Evolutionary conservation across 2,329 filamentous ascomycete species (phyloP).

Genomic region (Penicillium sp.): DNA sequence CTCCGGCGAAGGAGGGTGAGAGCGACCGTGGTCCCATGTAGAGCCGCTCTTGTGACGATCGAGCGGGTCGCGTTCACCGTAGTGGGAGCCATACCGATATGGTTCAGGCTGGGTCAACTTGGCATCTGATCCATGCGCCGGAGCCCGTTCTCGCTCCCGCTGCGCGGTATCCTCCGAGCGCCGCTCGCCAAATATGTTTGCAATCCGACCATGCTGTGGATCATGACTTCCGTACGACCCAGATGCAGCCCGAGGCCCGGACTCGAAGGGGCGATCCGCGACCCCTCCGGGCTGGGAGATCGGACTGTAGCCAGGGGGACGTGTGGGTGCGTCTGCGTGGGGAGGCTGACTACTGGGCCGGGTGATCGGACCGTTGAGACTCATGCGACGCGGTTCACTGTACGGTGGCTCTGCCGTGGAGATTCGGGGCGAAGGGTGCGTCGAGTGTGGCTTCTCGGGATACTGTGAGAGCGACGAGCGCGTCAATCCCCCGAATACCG

Average conservation of each 20-base stretch:
- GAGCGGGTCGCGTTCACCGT: conserved; percentile 33
- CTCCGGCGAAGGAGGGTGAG: conserved; percentile 41
- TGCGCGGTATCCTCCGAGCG: conserved; percentile 34
- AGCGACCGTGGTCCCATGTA: conserved; percentile 38
- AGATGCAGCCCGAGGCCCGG: conserved; percentile 22
- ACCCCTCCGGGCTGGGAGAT: conserved; percentile 29
- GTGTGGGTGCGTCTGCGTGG: conserved; percentile 34
- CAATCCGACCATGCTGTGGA: conserved; percentile 32
- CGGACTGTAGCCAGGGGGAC: conserved; percentile 37
- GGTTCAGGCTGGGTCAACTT: conserved; percentile 25
- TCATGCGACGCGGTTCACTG: conserved; percentile 40
- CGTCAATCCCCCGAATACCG: conserved; percentile 32
- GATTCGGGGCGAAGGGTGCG: conserved; percentile 36
- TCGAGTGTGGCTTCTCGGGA: conserved; percentile 34
- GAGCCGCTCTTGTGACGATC: conserved; percentile 28
- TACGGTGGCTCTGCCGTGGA: conserved; percentile 35
- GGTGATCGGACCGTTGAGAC: conserved; percentile 43
- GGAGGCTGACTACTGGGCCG: conserved; percentile 44
- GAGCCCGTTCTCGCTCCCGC: conserved; percentile 34
- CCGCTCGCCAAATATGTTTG: conserved; percentile 35
- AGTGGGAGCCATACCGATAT: conserved; percentile 32
- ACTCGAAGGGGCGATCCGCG: conserved; percentile 24
- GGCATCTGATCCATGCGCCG: conserved; percentile 30
- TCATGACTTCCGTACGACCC: conserved; percentile 33
- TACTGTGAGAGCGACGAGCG: conserved; percentile 33